phyloP scores from a whole-genome alignment of 2,329 filamentous ascomycete genomes.

The Clonostachys rosea region DNA sequence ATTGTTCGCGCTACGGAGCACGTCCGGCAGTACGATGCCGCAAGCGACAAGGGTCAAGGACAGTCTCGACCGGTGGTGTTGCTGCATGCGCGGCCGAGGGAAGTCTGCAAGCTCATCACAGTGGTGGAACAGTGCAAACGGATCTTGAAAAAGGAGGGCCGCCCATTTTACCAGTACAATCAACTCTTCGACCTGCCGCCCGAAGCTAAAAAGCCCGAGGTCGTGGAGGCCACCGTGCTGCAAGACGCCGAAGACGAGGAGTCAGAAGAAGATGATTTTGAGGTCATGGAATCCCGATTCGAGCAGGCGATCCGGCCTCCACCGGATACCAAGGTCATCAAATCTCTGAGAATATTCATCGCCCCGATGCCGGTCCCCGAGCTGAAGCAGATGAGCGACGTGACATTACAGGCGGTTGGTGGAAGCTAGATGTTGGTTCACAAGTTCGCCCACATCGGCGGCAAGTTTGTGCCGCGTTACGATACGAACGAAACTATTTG shows the following conservation, averaged over 20 bases:
- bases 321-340: slow-evolving; percentile 37
- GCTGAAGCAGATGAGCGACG: slow-evolving; percentile 41
- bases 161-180: slow-evolving; percentile 53
- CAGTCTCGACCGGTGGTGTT: slow-evolving; percentile 27
- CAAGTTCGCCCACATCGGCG: no score
- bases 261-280: slow-evolving; percentile 41
- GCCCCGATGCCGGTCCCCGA: slow-evolving; percentile 48
- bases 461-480: no score
- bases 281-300: slow-evolving; percentile 52
- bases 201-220: slow-evolving; percentile 18
- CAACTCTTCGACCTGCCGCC: slow-evolving; percentile 43
- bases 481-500: no score
- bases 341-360: slow-evolving; percentile 57
- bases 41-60: neutral
- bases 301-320: slow-evolving; percentile 45
- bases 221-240: slow-evolving; percentile 39
- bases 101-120: slow-evolving; percentile 62
- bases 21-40: slow-evolving; percentile 16
- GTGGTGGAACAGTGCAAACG: slow-evolving; percentile 63
- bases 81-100: slow-evolving; percentile 42
- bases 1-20: slow-evolving; percentile 39
- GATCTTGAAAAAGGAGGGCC: slow-evolving; percentile 40
- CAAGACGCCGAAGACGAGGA: slow-evolving; percentile 13
- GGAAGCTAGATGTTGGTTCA: no score
- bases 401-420: slow-evolving; percentile 40